Evolutionary conservation across 352 stramenopile genomes (phyloP), one percentile per base, ranked within the genome.

Genomic region (Aphanomyces euteiches): DNA sequence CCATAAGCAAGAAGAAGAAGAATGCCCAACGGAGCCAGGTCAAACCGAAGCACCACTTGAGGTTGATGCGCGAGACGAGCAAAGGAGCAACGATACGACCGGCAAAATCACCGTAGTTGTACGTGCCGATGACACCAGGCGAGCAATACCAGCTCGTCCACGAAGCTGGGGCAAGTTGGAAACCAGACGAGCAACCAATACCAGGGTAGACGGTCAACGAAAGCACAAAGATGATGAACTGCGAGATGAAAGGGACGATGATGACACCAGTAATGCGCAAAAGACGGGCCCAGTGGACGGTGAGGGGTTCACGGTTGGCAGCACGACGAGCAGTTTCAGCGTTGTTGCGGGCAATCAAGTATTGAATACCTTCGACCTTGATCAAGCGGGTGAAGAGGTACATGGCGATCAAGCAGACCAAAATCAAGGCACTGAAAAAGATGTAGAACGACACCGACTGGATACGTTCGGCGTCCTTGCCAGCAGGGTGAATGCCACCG

Each of bases 51-150:
- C 77, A 87, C 40, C 73, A 74, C 56, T 81, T 73, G 69, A 85
- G 82, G 38, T 74, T 84, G 54, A 88, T 81, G 39, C 87, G 47
- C 58, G 79, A 81, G 77, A 87, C 87, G n/a, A 87, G 74, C 7
- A 73, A 69, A n/a, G 76, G 76, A 4, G 76, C 87, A 39, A 88
- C 57, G 38, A 89, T 63, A 45, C 81, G 78, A 8, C 79, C 83
- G 57, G 85, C 73, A 65, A 83, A 87, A 71, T 88, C 81, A 12
- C 81, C 80, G 69, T 84, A 86, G 79, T 88, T 87, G 80, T 87
- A 89, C 41, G 58, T 74, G 7, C 73, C 78, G 13, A 89, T 77
- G 37, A 87, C 78, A 12, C 81, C 83, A 0, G 82, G 79, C 3
- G 76, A 56, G 63, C 76, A 81, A 73, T 88, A 89, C 83, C 81